Conservation (phyloP, 306 rosid genomes). For the Cotoneaster glaucophyllus region DNA sequence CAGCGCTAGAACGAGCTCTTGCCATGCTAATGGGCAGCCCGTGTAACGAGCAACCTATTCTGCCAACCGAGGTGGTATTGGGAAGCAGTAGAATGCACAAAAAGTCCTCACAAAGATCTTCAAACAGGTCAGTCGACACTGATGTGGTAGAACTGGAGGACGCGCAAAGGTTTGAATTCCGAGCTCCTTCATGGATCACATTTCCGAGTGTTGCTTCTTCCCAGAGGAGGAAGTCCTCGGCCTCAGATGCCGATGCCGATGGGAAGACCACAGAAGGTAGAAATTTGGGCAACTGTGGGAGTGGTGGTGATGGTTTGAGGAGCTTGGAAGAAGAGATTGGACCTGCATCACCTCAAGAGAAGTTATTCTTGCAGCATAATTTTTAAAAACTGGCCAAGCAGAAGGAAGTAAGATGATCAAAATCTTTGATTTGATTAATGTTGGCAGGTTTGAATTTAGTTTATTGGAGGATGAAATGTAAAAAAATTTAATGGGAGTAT, state of each 20-base stretch:
- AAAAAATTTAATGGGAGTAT: background rate
- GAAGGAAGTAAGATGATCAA: background rate
- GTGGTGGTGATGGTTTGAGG: slow-evolving; percentile 67
- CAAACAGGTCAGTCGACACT: slow-evolving; percentile 62
- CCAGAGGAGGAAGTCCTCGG: slow-evolving; percentile 89
- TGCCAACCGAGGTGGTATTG: slow-evolving; percentile 88
- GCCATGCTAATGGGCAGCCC: slow-evolving; percentile 92
- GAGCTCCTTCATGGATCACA: slow-evolving; percentile 97
- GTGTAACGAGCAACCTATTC: slow-evolving; percentile 82
- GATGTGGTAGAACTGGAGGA: slow-evolving; percentile 76
- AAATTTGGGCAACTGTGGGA: slow-evolving; percentile 44
- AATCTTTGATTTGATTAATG: background rate
- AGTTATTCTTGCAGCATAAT: slow-evolving; percentile 82
- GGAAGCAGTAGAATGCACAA: slow-evolving; percentile 91
- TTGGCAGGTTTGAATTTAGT: background rate
- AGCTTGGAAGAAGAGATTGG: slow-evolving; percentile 96
- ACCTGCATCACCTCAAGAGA: slow-evolving; percentile 89
- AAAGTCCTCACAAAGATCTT: slow-evolving; percentile 81
- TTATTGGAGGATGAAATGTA: slow-evolving; percentile 6
- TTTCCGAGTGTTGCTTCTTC: slow-evolving; percentile 97
- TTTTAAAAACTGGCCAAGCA: slow-evolving; percentile 32
- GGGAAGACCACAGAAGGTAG: slow-evolving; percentile 57
- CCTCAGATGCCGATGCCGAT: slow-evolving; percentile 74
- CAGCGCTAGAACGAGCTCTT: slow-evolving; percentile 79
- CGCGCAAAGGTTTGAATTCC: slow-evolving; percentile 61